These are phyloP conservation scores for Fusarium sp. DNA, from an alignment of 2,329 filamentous ascomycete species.

Conservation along the genomic window DNA sequence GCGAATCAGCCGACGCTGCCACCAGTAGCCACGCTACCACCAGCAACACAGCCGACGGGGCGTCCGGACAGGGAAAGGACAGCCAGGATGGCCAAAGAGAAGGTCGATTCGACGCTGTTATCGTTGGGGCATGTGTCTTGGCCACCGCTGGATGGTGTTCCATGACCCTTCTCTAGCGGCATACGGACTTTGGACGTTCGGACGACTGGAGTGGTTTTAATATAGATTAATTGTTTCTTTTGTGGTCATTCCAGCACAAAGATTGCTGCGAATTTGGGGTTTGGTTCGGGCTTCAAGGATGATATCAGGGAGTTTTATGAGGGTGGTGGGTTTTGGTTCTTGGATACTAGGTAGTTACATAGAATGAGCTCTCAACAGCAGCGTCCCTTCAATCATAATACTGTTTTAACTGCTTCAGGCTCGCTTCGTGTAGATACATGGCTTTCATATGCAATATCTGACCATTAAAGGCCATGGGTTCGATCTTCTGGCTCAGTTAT, in stretches of 20 bases:
- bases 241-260: not conserved
- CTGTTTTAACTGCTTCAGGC: not conserved
- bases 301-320: not conserved
- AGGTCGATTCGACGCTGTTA: not conserved
- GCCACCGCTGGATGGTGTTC: not conserved
- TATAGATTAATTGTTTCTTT: not conserved
- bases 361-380: not conserved
- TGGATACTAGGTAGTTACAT: not conserved
- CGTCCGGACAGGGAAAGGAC: not conserved
- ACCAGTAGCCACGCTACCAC: too few species aligned
- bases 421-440: not conserved
- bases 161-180: not conserved
- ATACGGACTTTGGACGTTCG: not conserved
- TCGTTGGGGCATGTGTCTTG: not conserved
- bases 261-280: not conserved
- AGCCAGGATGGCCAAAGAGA: not conserved
- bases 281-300: not conserved
- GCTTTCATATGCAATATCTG: not conserved
- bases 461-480: not conserved
- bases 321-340: not conserved
- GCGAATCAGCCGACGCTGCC: not conserved
- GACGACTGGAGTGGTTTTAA: not conserved
- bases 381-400: not conserved
- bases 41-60: not conserved
- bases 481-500: too few species aligned